Conservation (phyloP, 2,329 filamentous ascomycete genomes). For the Shiraia bambusicola region DNA sequence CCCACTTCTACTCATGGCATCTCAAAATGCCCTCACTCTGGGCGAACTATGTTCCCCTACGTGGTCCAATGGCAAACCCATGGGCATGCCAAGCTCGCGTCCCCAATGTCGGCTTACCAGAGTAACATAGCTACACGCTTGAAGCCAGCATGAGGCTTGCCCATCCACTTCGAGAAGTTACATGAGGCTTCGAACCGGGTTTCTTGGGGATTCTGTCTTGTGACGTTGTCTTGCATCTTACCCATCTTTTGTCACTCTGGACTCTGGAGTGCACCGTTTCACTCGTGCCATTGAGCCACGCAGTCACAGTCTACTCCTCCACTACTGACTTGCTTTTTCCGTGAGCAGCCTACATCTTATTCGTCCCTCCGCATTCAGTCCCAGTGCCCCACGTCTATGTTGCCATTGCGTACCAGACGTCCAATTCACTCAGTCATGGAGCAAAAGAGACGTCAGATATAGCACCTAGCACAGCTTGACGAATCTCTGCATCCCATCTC, state of each 20-base stretch:
- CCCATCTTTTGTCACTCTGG: constrained; percentile 25
- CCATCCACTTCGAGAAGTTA: constrained; percentile 27
- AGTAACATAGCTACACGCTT: constrained; percentile 31
- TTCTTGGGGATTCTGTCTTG: constrained; percentile 28
- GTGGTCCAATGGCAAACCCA: constrained; percentile 41
- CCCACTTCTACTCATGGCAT: constrained; percentile 35
- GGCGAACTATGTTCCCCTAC: constrained; percentile 33
- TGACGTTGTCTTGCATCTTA: constrained; percentile 36
- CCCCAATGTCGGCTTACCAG: constrained; percentile 26
- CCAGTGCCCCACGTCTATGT: constrained; percentile 40
- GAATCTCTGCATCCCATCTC: constrained; percentile 11
- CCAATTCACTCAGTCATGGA: constrained; percentile 37
- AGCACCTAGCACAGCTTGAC: constrained; percentile 36
- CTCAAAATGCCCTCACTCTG: constrained; percentile 30
- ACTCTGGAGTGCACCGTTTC: constrained; percentile 24
- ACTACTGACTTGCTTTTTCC: constrained; percentile 27
- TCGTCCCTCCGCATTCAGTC: constrained; percentile 39
- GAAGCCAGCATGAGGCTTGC: constrained; percentile 36
- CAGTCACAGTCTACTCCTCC: constrained; percentile 29
- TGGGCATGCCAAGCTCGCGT: constrained; percentile 28
- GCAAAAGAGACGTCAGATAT: constrained; percentile 28
- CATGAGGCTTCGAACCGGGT: constrained; percentile 28
- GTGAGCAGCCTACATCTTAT: constrained; percentile 31
- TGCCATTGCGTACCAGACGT: constrained; percentile 32
- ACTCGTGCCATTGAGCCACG: constrained; percentile 34